Evolutionary conservation across 2,329 filamentous ascomycete genomes (phyloP).

Genomic region (Westerdykella ornata): DNA sequence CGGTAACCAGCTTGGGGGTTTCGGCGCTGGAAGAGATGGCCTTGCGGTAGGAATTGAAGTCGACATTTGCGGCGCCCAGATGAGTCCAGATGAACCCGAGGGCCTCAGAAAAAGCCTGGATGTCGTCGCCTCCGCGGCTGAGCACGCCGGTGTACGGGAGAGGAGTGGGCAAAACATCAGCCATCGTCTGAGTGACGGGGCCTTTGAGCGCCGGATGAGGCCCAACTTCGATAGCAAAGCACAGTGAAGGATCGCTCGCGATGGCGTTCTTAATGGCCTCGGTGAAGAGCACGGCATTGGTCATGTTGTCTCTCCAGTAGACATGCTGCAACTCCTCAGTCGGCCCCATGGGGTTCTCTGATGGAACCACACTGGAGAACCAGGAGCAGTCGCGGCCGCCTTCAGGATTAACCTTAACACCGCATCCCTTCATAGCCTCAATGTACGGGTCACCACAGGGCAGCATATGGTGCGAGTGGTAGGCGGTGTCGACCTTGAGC

Average conservation of each 20-base stretch:
- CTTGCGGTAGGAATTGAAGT: constrained; percentile 8
- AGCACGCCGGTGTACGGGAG: constrained; percentile 16
- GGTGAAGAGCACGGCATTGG: constrained; percentile 40
- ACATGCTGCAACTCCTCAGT: constrained; percentile 12
- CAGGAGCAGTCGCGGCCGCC: neutral
- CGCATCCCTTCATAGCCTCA: constrained; percentile 3
- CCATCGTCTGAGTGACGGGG: neutral
- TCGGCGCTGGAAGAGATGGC: neutral
- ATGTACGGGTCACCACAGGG: constrained; percentile 9
- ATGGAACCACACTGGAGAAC: constrained; percentile 7
- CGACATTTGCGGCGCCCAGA: constrained; percentile 18
- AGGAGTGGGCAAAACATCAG: neutral
- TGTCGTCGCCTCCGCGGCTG: constrained; percentile 17
- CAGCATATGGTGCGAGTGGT: constrained; percentile 15
- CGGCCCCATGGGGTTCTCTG: constrained; percentile 1
- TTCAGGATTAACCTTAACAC: neutral
- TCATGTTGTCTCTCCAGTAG: constrained; percentile 46
- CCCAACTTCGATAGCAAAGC: constrained; percentile 41
- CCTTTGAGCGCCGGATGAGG: constrained; percentile 42
- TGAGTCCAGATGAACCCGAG: constrained; percentile 13
- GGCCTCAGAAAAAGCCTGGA: constrained; percentile 13
- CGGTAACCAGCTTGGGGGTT: constrained; percentile 2
- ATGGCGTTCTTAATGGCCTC: constrained; percentile 33
- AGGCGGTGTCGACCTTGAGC: constrained; percentile 13
- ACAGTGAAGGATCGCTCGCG: constrained; percentile 8